Evolutionary conservation across 2,329 filamentous ascomycete species (phyloP), one percentile per base, ranked within the genome.

Genomic region (Xylaria hypoxylon): DNA sequence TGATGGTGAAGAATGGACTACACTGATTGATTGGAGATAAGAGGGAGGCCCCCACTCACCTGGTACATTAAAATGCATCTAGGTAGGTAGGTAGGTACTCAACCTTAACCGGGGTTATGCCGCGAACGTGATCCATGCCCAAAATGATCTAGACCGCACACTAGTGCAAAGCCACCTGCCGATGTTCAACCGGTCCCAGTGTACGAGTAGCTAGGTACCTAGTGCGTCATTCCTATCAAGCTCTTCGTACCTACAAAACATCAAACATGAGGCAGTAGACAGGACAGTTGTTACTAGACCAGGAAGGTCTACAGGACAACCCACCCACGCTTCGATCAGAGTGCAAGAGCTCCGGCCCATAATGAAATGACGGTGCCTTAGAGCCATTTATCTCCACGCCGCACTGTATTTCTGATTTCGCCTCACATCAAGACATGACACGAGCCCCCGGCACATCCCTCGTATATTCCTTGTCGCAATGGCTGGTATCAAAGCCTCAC

Each of bases 401-500:
- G 0, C 24, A 19, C 35, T 33, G 15, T 38, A n/a, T 24, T 28
- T 31, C 24, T 38, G 11, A 17, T 50, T 31, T 53, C 22, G 38
- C 47, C 2, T 45, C 50, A 52, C 64, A 44, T 59, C 51, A 35
- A 68, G 72, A 73, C 57, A 75, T 75, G 73, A 73, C 60, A 68
- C 45, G 22, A 47, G 19, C 31, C 58, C 53, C 45, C 22, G 59
- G 35, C 55, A 59, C 28, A 67, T 69, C 60, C 53, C 62, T 35
- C 28, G 2, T 53, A 56, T 57, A 61, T 45, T 47, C 44, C 38
- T 63, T 60, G 22, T 67, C 73, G 77, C 65, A 69, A 87, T 87
- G 85, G 83, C 85, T 47, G 79, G 79, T 68, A 78, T 83, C 77
- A 97, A 97, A 81, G 86, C 90, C 59, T 88, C 90, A 65, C 84